phyloP scores from a whole-genome alignment of 257 asterid species.

The Catharanthus roseus region DNA sequence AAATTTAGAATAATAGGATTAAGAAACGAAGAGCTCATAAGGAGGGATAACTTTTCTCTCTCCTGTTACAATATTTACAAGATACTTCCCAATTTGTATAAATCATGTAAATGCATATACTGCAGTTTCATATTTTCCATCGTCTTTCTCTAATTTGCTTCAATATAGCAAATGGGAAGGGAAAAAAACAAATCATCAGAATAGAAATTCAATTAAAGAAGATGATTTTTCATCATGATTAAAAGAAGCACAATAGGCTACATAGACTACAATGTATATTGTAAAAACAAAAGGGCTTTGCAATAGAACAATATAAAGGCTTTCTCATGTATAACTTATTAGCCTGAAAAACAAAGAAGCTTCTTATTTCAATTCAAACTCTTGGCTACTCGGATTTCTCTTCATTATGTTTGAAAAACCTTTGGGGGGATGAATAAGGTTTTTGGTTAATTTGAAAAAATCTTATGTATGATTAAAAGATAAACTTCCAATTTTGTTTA shows the following conservation, averaged over 20 bases:
- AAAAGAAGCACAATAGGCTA: not conserved
- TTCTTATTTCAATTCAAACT: not conserved
- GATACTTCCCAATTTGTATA: constrained; percentile 96
- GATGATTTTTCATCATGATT: too few relatives aligned
- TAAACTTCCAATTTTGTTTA: too few relatives aligned
- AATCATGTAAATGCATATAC: constrained; percentile 81
- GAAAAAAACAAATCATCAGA: constrained; percentile 6
- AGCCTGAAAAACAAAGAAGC: not conserved
- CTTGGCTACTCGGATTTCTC: too few relatives aligned
- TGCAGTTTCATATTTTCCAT: constrained; percentile 85
- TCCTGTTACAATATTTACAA: too few relatives aligned
- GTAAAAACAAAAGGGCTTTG: too few relatives aligned
- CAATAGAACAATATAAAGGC: not conserved
- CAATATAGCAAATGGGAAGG: constrained; percentile 30
- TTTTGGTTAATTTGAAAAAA: too few relatives aligned
- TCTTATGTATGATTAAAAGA: too few relatives aligned
- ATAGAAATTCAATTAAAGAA: not conserved
- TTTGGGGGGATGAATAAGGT: too few relatives aligned
- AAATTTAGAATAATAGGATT: too few relatives aligned
- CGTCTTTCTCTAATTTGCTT: constrained; percentile 86
- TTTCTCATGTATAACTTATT: not conserved
- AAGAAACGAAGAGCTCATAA: too few relatives aligned
- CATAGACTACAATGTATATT: not conserved
- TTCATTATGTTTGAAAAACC: too few relatives aligned
- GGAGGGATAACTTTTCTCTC: too few relatives aligned